These are phyloP conservation scores for Malassezia japonica DNA, from an alignment of 1,284 basidiomycete genomes.

Conservation along the genomic window DNA sequence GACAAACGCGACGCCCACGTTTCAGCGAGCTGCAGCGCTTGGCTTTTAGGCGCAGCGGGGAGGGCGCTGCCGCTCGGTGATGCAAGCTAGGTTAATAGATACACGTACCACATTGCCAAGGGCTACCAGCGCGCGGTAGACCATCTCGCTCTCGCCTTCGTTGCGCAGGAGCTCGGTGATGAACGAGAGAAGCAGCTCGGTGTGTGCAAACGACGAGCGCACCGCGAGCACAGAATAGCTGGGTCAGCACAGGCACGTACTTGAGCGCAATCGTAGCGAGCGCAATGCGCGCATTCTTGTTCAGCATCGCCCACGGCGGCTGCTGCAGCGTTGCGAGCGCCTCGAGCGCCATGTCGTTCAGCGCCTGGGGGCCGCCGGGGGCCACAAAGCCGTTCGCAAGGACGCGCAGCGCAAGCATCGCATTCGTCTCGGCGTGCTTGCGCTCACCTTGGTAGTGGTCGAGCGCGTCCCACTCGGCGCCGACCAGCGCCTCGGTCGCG, in stretches of 20 bases:
- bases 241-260: conserved; percentile 49
- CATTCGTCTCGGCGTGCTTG: conserved; percentile 73
- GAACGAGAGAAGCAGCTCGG: conserved; percentile 23
- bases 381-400: conserved; percentile 65
- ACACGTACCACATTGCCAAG: conserved; percentile 71
- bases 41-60: not conserved
- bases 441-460: conserved; percentile 51
- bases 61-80: not conserved
- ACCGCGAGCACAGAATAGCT: conserved; percentile 13
- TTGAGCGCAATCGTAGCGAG: conserved; percentile 71
- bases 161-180: conserved; percentile 24
- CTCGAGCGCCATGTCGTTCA: conserved; percentile 45
- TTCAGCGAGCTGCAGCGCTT: not conserved
- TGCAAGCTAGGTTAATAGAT: not conserved
- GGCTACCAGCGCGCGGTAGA: conserved; percentile 73
- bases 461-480: conserved; percentile 59
- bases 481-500: conserved; percentile 59
- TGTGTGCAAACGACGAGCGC: conserved; percentile 4
- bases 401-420: conserved; percentile 69
- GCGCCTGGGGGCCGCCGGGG: conserved; percentile 34
- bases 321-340: conserved; percentile 36
- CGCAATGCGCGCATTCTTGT: conserved; percentile 63
- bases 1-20: not conserved
- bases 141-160: conserved; percentile 64
- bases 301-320: conserved; percentile 50